These are phyloP conservation scores for Quaeritorhiza haematococci DNA, from an alignment of 371 early-diverging fungal species.

Conservation along the genomic window DNA sequence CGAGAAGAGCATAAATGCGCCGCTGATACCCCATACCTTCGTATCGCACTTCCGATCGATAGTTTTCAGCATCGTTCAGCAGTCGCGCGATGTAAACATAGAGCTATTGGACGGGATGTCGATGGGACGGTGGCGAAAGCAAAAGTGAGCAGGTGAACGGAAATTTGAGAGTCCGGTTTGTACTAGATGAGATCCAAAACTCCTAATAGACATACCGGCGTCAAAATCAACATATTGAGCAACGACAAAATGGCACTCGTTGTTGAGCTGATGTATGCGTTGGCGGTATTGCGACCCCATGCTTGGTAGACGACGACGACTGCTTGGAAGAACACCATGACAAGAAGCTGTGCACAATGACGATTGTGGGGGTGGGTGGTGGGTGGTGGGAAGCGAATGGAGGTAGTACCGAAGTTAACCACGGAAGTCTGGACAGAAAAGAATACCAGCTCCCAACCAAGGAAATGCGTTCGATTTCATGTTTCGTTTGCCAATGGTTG, in stretches of 20 bases:
- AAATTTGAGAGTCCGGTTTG: no score
- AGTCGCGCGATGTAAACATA: not conserved
- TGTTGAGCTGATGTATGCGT: not conserved
- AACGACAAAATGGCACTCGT: slow-evolving; percentile 3
- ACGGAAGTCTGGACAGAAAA: not conserved
- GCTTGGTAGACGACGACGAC: not conserved
- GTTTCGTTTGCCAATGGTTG: no score
- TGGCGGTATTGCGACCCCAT: not conserved
- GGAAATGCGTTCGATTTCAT: not conserved
- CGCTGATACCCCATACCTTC: slow-evolving; percentile 26
- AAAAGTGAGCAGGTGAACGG: no score
- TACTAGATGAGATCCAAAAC: no score
- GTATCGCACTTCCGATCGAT: slow-evolving; percentile 34
- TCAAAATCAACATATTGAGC: slow-evolving; percentile 6
- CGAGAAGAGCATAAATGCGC: no score
- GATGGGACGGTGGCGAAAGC: no score
- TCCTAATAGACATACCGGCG: not conserved
- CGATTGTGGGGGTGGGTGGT: not conserved
- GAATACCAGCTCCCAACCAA: not conserved
- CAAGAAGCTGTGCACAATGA: not conserved
- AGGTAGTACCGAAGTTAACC: no score
- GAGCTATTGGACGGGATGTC: no score
- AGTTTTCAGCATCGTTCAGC: slow-evolving; percentile 43
- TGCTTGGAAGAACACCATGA: slow-evolving; percentile 5
- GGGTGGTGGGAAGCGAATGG: no score